Conservation (phyloP, 306 rosid genomes). For the Vigna angularis region DNA sequence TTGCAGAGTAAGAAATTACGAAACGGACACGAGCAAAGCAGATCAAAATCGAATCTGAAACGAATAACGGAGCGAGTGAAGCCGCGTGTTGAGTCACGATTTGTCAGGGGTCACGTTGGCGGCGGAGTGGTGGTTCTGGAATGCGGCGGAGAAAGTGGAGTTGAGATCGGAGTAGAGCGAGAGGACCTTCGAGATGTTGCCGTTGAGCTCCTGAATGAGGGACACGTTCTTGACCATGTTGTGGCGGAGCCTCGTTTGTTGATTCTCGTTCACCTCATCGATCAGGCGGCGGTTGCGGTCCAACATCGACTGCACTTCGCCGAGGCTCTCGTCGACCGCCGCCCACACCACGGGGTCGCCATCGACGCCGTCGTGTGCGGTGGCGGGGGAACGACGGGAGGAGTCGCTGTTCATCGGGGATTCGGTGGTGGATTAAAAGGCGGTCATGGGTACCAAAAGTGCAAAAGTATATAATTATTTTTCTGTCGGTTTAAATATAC, state of each 20-base stretch:
- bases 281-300: constrained; percentile 77
- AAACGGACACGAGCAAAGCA: no score
- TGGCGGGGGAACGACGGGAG: neutral
- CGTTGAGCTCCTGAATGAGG: constrained; percentile 78
- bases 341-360: constrained; percentile 64
- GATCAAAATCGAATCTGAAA: neutral
- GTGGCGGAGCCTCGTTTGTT: constrained; percentile 68
- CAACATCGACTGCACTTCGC: constrained; percentile 77
- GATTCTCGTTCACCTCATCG: constrained; percentile 87
- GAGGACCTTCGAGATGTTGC: constrained; percentile 77
- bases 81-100: neutral
- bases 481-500: no score
- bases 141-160: constrained; percentile 59
- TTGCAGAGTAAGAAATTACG: neutral
- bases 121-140: constrained; percentile 44
- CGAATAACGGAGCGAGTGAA: neutral
- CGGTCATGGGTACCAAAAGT: neutral
- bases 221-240: constrained; percentile 87
- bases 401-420: neutral
- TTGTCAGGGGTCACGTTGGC: neutral
- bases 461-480: neutral
- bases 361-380: constrained; percentile 31
- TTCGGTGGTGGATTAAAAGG: neutral
- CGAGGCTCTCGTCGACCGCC: constrained; percentile 61
- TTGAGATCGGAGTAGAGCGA: constrained; percentile 75